phyloP scores from a whole-genome alignment of 495 filamentous ascomycete genomes.

The Chaetomium cochliodes region DNA sequence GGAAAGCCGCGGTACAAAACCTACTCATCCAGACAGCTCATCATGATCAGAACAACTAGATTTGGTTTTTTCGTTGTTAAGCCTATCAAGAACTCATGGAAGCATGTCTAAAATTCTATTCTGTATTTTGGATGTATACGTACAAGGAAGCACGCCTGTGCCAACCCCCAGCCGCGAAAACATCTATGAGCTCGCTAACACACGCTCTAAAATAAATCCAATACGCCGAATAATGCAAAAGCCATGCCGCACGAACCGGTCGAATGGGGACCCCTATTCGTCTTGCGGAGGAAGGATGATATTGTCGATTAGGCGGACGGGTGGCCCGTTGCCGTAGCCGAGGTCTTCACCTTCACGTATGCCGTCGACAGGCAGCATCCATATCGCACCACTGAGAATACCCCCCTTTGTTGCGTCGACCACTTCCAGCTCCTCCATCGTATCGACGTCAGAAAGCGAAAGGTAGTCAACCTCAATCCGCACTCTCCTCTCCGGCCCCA shows the following conservation, averaged over 20 bases:
- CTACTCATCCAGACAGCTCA: no score
- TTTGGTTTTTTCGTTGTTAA: no score
- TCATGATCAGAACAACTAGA: no score
- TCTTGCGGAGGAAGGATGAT: conserved; percentile 62
- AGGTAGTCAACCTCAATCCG: conserved; percentile 86
- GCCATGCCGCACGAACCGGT: background rate
- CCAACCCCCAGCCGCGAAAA: background rate
- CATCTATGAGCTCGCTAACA: conserved; percentile 11
- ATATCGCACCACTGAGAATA: conserved; percentile 84
- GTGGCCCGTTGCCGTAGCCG: conserved; percentile 63
- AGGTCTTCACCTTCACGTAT: conserved; percentile 66
- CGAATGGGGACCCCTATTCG: background rate
- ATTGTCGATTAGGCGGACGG: conserved; percentile 91
- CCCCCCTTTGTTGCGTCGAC: conserved; percentile 67
- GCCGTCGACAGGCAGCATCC: conserved; percentile 79
- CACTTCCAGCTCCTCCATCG: conserved; percentile 70
- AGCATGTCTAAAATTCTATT: background rate
- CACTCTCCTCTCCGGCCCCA: conserved; percentile 62
- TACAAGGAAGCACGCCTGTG: background rate
- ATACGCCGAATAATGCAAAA: conserved; percentile 16
- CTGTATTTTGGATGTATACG: background rate
- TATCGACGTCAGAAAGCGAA: conserved; percentile 77
- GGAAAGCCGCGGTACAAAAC: no score
- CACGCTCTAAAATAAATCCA: background rate
- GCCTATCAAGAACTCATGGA: background rate